phyloP scores from a whole-genome alignment of 2,329 filamentous ascomycete species.

The Pestalotiopsis sp. region DNA sequence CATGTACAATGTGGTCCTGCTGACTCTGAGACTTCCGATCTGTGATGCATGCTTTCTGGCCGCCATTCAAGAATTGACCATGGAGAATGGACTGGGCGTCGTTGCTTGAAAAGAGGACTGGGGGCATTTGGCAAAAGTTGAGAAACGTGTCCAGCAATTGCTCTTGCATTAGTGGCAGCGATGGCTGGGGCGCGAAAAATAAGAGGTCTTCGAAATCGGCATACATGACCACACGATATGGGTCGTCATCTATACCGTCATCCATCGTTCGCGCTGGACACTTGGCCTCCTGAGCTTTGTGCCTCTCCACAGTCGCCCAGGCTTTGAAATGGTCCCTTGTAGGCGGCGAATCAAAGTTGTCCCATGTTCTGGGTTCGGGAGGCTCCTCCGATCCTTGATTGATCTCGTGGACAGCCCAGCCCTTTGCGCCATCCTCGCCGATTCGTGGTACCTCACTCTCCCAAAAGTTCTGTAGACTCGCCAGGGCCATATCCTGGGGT shows the following conservation, averaged over 20 bases:
- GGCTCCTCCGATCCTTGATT: constrained; percentile 38
- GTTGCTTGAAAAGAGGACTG: constrained; percentile 33
- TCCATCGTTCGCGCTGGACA: constrained; percentile 76
- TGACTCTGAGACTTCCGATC: constrained; percentile 10
- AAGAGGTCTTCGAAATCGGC: constrained; percentile 72
- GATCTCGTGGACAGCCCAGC: constrained; percentile 66
- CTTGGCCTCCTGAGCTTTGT: constrained; percentile 47
- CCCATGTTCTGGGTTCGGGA: constrained; percentile 39
- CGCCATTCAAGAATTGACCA: constrained; percentile 53
- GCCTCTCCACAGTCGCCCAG: constrained; percentile 59
- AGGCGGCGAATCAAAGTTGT: constrained; percentile 18
- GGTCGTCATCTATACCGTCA: constrained; percentile 75
- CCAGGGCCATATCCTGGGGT: constrained; percentile 29
- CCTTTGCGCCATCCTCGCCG: constrained; percentile 71
- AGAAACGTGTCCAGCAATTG: constrained; percentile 72
- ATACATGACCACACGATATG: constrained; percentile 80
- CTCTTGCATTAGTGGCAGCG: constrained; percentile 37
- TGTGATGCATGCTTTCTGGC: constrained; percentile 35
- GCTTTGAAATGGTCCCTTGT: constrained; percentile 51
- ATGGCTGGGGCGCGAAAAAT: constrained; percentile 46
- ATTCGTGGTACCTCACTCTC: constrained; percentile 80
- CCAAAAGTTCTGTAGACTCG: constrained; percentile 75
- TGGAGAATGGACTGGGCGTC: constrained; percentile 39
- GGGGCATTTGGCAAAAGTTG: constrained; percentile 67
- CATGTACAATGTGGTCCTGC: constrained; percentile 3